Evolutionary conservation across 345 rosid species (phyloP).

Genomic region (Aurinia saxatilis): DNA sequence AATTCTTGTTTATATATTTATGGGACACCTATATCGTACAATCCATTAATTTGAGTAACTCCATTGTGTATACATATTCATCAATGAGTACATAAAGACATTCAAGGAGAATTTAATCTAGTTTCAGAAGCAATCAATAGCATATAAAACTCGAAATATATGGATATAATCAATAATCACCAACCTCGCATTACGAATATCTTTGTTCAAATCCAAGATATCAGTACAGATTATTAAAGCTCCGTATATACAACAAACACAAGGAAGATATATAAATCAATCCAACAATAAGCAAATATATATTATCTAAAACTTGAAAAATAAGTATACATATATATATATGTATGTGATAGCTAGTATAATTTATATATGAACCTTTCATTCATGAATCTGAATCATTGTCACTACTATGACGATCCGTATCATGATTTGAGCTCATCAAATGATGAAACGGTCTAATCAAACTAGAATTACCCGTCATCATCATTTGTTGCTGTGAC

Average conservation of each 20-base stretch:
- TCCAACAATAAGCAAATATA: slow-evolving; percentile 10
- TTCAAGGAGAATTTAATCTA: not conserved
- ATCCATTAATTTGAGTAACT: not conserved
- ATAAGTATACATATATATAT: slow-evolving; percentile 11
- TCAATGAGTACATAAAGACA: not conserved
- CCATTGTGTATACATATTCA: not conserved
- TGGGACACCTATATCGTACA: not conserved
- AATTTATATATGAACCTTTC: not conserved
- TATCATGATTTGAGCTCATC: slow-evolving; percentile 32
- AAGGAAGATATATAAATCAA: slow-evolving; percentile 1
- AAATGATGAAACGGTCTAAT: slow-evolving; percentile 36
- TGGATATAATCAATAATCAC: not conserved
- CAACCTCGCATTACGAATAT: slow-evolving; percentile 2
- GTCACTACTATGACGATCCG: slow-evolving; percentile 30
- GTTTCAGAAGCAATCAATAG: not conserved
- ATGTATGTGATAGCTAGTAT: not conserved
- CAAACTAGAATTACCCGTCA: slow-evolving; percentile 30
- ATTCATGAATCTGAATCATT: slow-evolving; percentile 33
- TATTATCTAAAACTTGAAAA: too few species aligned
- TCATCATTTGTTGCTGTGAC: slow-evolving; percentile 33
- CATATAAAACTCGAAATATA: not conserved
- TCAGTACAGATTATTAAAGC: not conserved
- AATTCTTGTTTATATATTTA: not conserved
- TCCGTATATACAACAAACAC: slow-evolving; percentile 1
- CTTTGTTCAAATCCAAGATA: slow-evolving; percentile 9